These are phyloP conservation scores for Microcos paniculata DNA, from an alignment of 345 rosid genomes.

Conservation along the genomic window DNA sequence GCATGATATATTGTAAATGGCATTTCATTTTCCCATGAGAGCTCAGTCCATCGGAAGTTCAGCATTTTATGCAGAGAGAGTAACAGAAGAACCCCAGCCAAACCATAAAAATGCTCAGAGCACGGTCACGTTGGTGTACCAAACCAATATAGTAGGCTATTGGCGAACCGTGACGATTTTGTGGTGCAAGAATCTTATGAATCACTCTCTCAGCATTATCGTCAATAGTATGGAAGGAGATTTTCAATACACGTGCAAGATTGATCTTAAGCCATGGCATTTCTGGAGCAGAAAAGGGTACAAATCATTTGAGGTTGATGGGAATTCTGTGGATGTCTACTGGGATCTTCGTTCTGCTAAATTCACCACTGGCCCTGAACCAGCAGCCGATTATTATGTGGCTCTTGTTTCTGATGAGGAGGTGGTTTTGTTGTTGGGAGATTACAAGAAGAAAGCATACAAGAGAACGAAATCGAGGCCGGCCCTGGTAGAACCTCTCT, in stretches of 20 bases:
- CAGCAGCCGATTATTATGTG: conserved; percentile 67
- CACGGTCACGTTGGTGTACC: conserved; percentile 60
- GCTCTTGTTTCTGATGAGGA: conserved; percentile 86
- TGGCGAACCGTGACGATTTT: conserved; percentile 50
- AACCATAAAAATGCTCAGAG: conserved; percentile 47
- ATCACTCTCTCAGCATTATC: conserved; percentile 46
- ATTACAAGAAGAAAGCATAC: conserved; percentile 79
- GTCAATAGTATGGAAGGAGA: conserved; percentile 46
- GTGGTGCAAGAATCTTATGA: conserved; percentile 68
- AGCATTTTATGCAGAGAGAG: conserved; percentile 35
- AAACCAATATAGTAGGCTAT: conserved; percentile 42
- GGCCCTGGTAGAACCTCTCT: conserved; percentile 54
- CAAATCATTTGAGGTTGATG: conserved; percentile 57
- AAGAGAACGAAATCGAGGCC: conserved; percentile 84
- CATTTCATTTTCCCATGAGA: conserved; percentile 25
- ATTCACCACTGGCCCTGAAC: conserved; percentile 72
- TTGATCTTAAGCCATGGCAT: conserved; percentile 76
- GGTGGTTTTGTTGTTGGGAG: conserved; percentile 79
- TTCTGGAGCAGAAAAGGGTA: conserved; percentile 73
- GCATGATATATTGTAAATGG: conserved; percentile 20
- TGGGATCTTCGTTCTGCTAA: conserved; percentile 89
- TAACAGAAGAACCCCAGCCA: conserved; percentile 43
- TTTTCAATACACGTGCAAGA: conserved; percentile 41
- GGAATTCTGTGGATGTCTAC: conserved; percentile 48
- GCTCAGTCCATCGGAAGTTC: conserved; percentile 21